phyloP scores from a whole-genome alignment of 2,329 filamentous ascomycete genomes.

The Cladosporium sp. region DNA sequence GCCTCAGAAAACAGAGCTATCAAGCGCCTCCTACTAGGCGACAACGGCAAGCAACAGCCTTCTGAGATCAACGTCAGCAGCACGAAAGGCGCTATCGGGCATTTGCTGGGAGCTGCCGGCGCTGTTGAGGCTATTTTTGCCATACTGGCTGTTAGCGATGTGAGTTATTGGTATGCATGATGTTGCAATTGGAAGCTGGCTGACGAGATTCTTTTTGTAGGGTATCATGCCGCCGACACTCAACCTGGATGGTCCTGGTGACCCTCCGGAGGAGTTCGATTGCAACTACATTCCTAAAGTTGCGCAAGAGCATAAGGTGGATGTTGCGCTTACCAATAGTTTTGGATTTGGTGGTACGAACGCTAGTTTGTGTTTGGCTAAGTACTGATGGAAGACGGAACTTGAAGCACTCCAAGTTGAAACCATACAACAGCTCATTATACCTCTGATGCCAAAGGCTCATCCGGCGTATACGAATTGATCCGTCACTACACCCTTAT shows the following conservation, averaged over 20 bases:
- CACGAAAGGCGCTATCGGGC: conserved; percentile 90
- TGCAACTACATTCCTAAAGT: conserved; percentile 82
- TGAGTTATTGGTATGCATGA: conserved; percentile 48
- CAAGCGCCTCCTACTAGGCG: conserved; percentile 71
- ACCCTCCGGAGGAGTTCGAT: conserved; percentile 63
- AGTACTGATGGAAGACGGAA: conserved; percentile 25
- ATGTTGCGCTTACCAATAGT: conserved; percentile 85
- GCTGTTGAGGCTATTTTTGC: conserved; percentile 88
- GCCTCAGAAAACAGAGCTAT: conserved; percentile 85
- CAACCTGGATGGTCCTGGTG: conserved; percentile 68
- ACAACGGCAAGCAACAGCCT: conserved; percentile 64
- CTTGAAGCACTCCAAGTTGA: no score
- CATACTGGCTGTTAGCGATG: conserved; percentile 75
- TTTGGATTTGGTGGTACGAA: conserved; percentile 99
- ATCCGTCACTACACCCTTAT: conserved; percentile 20
- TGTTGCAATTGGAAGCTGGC: background rate
- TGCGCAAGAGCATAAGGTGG: conserved; percentile 70
- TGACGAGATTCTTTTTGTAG: conserved; percentile 47
- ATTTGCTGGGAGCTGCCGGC: conserved; percentile 87
- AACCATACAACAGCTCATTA: background rate
- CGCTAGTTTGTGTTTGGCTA: conserved; percentile 78
- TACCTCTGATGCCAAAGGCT: background rate
- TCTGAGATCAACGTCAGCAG: conserved; percentile 79
- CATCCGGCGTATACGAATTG: conserved; percentile 24
- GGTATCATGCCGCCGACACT: conserved; percentile 80